Percentiles rank a stretch among this genome's conserved stretches.
phyloP scores from a whole-genome alignment of 768 basidiomycete species.

The Asterophora parasitica region DNA sequence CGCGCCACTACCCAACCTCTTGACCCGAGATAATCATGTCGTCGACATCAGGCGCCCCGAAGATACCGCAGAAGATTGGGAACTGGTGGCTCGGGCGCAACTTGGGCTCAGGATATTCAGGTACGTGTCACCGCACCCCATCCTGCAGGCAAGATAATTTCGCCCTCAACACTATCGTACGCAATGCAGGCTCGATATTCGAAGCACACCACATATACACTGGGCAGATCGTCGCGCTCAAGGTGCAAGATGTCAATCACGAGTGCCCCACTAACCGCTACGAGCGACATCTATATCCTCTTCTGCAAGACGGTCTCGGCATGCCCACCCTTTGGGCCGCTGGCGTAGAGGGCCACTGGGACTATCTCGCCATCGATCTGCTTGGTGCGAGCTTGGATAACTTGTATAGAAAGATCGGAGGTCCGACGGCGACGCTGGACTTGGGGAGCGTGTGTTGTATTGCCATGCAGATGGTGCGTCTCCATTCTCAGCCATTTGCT shows the following conservation, averaged over 20 bases:
- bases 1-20: background rate
- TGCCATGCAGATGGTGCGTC: constrained; percentile 69
- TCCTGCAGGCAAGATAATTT: background rate
- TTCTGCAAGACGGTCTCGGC: constrained; percentile 65
- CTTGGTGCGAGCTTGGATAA: constrained; percentile 67
- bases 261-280: constrained; percentile 75
- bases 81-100: constrained; percentile 58
- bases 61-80: constrained; percentile 39
- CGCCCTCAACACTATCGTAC: too few relatives aligned
- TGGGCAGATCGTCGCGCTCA: constrained; percentile 62
- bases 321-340: constrained; percentile 71
- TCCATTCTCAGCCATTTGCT: background rate
- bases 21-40: constrained; percentile 3
- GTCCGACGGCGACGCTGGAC: constrained; percentile 51
- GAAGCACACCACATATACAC: constrained; percentile 55
- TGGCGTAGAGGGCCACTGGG: constrained; percentile 54
- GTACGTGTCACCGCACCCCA: constrained; percentile 28
- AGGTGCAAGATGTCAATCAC: constrained; percentile 64
- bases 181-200: constrained; percentile 58
- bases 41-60: background rate
- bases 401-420: constrained; percentile 49
- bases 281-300: constrained; percentile 64
- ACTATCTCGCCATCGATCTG: constrained; percentile 73
- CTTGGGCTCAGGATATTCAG: constrained; percentile 73
- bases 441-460: constrained; percentile 68